phyloP scores from a whole-genome alignment of 208 protist genomes.

The Naegleria fowleri region DNA sequence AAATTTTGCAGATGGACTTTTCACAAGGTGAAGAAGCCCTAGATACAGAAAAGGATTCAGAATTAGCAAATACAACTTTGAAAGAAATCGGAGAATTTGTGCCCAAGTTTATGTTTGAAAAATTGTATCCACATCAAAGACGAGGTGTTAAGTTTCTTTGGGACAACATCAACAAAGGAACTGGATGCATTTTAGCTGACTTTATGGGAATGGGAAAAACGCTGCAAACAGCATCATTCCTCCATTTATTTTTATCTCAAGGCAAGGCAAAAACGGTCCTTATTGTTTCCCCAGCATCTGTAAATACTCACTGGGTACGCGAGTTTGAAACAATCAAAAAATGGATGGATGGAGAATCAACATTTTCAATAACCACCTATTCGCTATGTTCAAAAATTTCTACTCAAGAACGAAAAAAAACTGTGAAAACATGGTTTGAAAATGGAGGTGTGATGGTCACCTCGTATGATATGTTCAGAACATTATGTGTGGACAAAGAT shows the following conservation, averaged over 20 bases:
- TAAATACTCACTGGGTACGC: background rate
- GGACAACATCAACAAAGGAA: constrained; percentile 13
- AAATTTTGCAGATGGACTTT: background rate
- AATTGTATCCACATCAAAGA: constrained; percentile 11
- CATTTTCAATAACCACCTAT: background rate
- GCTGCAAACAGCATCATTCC: constrained; percentile 6
- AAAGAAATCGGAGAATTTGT: background rate
- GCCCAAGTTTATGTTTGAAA: background rate
- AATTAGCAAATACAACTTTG: background rate
- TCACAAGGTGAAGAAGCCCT: background rate
- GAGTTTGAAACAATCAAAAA: background rate
- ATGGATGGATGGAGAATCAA: background rate
- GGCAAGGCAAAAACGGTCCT: background rate
- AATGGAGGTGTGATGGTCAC: constrained; percentile 72
- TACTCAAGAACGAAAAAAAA: background rate
- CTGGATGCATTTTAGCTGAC: constrained; percentile 34
- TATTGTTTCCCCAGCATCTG: background rate
- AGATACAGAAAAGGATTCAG: background rate
- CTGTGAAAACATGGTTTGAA: background rate
- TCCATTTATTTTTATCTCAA: background rate
- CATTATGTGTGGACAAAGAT: background rate
- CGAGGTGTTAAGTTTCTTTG: constrained; percentile 21
- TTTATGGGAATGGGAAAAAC: constrained; percentile 34
- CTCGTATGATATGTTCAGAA: constrained; percentile 74
- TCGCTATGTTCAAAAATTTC: background rate